Base-by-base conservation (phyloP, 2,329 filamentous ascomycete species). In the Tricladium varicosporioides region DNA sequence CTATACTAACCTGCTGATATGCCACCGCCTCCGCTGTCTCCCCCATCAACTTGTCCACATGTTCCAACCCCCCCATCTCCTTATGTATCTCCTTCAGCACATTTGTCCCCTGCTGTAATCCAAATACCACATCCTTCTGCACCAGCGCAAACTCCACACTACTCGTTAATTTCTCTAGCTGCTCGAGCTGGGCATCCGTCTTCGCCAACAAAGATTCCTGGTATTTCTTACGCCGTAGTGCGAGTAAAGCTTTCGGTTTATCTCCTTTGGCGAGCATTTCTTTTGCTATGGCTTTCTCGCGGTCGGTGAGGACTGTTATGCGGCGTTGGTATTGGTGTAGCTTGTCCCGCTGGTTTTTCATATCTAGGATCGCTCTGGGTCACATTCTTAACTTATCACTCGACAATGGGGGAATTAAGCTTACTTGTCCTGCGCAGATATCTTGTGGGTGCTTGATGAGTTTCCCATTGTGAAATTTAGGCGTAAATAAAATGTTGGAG, bases 331-430 rank as follows among this genome's bases (percentile, higher is more conserved):
- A 97, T 73, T 96, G 92, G 70, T 95, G 92, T 2, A 99, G 87
- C 74, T 92, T 95, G 80, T 99, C 94, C 73, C 94, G 92, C 78
- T 97, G 93, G 75, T 86, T 91, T 78, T 97, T 97, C 78, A 97
- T 89, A 76, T 97, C 92, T 69, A 97, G 88, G 75, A 97, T 97
- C 59, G 93, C 93, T 78, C 92, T 97, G 16, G 10, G 56, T 5
- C 16, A n/a, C 9, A 15, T 46, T 16, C 46, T 63, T 57, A 48
- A 56, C 16, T 53, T 48, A 51, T 48, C 48, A 44, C 58, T 49
- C 54, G 32, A 44, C 14, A 32, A 47, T 33, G 44, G n/a, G 32
- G 51, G 52, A 43, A 31, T 53, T 31, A 51, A 14, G 72, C 83
- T 67, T 71, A 96, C 92, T 91, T 92, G 77, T 97, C 93, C 77